These are phyloP conservation scores for Salvia rosmarinus DNA, from an alignment of 257 asterid species.

Conservation along the genomic window DNA sequence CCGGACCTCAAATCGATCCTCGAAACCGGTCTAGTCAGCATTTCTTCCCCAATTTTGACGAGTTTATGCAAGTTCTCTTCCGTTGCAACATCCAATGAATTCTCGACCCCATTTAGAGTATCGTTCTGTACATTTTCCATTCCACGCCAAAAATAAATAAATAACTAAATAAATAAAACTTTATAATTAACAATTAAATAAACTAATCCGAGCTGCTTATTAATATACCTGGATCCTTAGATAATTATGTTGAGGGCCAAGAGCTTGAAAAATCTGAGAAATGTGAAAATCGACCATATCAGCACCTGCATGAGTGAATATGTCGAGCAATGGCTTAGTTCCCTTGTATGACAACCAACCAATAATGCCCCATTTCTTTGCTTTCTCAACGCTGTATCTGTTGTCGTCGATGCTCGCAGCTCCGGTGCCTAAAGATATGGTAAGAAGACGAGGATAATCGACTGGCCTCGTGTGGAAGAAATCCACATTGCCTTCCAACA, in stretches of 20 bases:
- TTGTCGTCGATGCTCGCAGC: constrained; percentile 41
- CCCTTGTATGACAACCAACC: constrained; percentile 50
- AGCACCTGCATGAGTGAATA: constrained; percentile 50
- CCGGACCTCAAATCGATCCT: constrained; percentile 53
- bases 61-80: constrained; percentile 49
- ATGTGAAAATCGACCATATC: constrained; percentile 63
- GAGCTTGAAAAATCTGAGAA: constrained; percentile 48
- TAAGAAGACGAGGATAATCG: constrained; percentile 51
- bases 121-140: constrained; percentile 46
- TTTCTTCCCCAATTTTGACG: constrained; percentile 41
- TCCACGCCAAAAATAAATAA: neutral
- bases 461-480: constrained; percentile 41
- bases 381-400: constrained; percentile 39
- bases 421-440: constrained; percentile 61
- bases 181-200: neutral
- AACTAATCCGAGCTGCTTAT: neutral
- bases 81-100: constrained; percentile 52
- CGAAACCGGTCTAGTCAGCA: constrained; percentile 44
- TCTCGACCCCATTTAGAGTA: constrained; percentile 39
- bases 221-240: constrained; percentile 67
- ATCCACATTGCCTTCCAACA: constrained; percentile 45
- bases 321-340: constrained; percentile 53
- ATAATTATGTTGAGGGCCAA: constrained; percentile 43
- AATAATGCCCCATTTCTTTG: constrained; percentile 58
- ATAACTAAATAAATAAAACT: neutral